Base-by-base conservation (phyloP, 2,329 filamentous ascomycete genomes). In the Calonectria pteridis region DNA sequence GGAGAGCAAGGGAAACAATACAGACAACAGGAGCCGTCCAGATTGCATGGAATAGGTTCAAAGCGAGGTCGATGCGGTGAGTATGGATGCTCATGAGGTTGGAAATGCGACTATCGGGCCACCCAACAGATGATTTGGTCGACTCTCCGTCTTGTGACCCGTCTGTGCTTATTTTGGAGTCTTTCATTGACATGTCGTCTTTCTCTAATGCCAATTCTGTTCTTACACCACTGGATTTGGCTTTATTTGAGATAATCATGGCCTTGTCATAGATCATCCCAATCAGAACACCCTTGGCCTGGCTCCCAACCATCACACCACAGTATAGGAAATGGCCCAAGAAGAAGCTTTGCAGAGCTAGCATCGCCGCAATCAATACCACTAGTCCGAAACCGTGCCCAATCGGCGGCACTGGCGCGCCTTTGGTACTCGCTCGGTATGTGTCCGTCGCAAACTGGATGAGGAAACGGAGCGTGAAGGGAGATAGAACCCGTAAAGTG, bases 71-170 rank as follows among this genome's bases (percentile, higher is more conserved):
- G 74, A 98, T 89, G 77, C 96, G 95, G 83, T 98, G 97, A 0
- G 96, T 97, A 82, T 98, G 96, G 58, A 97, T 95, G 74, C 94
- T 96, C 96, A 98, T 98, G 78, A 98, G 83, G 77, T 97, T 98
- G 81, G 97, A 92, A 67, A 98, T 95, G 75, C 95, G 92, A 28
- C 96, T 96, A 80, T 98, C 98, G 70, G 93, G 93, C 96, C 96
- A 98, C 28, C 96, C 96, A 26, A 91, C 88, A 7, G 83, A 84
- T 58, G 80, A 83, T 28, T 86, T 83, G 58, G 86, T 83, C 18
- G 84, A 81, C 65, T 83, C 82, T 66, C 84, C 83, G 4, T 82
- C 80, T 40, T 84, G 82, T 5, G 81, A 83, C 67, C 88, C 85
- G 67, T 84, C 80, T 18, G 83, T n/a, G n/a, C n/a, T n/a, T n/a